Evolutionary conservation across 2,329 filamentous ascomycete species (phyloP).

Genomic region (Colletotrichum liriopes): DNA sequence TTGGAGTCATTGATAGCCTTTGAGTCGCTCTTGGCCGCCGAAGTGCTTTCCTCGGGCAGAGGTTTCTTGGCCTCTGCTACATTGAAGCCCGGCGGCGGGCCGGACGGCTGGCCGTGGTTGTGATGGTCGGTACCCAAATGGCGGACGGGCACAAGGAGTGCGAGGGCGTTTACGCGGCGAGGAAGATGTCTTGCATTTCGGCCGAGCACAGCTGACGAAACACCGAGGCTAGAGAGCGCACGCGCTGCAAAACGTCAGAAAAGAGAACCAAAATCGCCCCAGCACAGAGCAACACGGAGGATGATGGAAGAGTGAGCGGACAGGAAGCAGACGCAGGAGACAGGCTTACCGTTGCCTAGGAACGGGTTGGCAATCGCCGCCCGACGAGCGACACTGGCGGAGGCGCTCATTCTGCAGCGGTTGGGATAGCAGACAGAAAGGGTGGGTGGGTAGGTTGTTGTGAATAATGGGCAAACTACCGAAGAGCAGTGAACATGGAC

Average conservation of each 20-base stretch:
- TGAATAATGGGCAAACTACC: conserved; percentile 16
- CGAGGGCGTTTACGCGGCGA: conserved; percentile 65
- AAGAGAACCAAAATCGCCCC: conserved; percentile 10
- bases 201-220: conserved; percentile 63
- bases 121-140: conserved; percentile 73
- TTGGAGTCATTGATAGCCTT: conserved; percentile 50
- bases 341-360: conserved; percentile 62
- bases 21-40: conserved; percentile 54
- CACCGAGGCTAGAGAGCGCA: conserved; percentile 62
- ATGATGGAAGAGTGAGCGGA: conserved; percentile 18
- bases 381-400: conserved; percentile 69
- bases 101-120: conserved; percentile 65
- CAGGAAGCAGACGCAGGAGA: conserved; percentile 30
- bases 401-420: conserved; percentile 66
- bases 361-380: conserved; percentile 69
- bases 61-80: conserved; percentile 92
- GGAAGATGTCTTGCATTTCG: conserved; percentile 63
- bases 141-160: conserved; percentile 71
- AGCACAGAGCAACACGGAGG: conserved; percentile 16
- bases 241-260: conserved; percentile 58
- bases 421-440: conserved; percentile 13
- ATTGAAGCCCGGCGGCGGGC: conserved; percentile 91
- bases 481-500: conserved; percentile 24
- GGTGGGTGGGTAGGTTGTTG: conserved; percentile 6
- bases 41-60: conserved; percentile 70